Base-by-base conservation (phyloP, 2,329 filamentous ascomycete species). In the Immersiporthe knoxdaviesiana region DNA sequence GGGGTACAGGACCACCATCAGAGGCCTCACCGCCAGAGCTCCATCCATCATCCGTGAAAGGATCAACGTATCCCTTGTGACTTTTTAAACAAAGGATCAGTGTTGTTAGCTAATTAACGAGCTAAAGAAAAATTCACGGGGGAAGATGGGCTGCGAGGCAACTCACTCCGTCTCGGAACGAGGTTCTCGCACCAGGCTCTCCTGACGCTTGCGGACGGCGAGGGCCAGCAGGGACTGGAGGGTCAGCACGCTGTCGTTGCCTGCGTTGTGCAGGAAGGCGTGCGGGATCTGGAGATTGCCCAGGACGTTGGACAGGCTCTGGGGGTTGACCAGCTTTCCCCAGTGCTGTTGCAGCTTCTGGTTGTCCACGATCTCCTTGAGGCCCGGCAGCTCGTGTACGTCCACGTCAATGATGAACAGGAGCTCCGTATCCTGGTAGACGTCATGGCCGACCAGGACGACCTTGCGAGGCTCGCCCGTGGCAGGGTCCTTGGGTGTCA, bases 171-270 rank as follows among this genome's bases (percentile, higher is more conserved):
- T 54, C 66, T 70, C 66, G 32, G 64, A 61, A 47, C 71, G 56
- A 11, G 63, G 62, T 2, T 72, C 71, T 32, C 70, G 65, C 18
- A 70, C 61, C 16, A 76, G 67, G 39, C 77, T 78, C 59, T 68
- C 61, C 63, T 75, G 66, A 1, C 80, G 77, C 35, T 76, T 78
- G 10, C 75, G 72, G 2, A 84, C 77, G 24, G 83, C 84, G 70
- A 93, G 85, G 6, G 82, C 87, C 8, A 97, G 78, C 84, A 96
- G 87, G 10, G 89, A 91, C 71, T 90, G 89, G 72, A 97, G 79
- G 0, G 93, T 95, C 77, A 91, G 96, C 1, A 89, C 86, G 0
- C 94, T 93, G 76, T 97, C 94, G 73, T 97, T 97, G 1, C 94
- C 90, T 0, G 90, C 94, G 75, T 97, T 97, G 79, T 97, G 94